Base-by-base conservation (phyloP, 352 stramenopile genomes). In the Phytopythium helicoides region DNA sequence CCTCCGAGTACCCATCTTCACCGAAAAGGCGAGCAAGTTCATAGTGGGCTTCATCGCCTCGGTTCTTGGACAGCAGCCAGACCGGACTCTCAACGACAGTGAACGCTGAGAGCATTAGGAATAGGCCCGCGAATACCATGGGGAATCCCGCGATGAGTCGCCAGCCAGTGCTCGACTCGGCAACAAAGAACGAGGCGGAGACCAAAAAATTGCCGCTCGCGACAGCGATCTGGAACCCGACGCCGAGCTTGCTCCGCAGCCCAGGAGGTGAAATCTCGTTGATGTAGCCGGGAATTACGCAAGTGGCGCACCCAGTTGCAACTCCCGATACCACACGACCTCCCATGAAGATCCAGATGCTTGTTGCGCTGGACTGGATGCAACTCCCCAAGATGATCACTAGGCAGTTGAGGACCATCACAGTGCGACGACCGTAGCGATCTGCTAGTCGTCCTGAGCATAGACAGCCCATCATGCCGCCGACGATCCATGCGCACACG, bases 401-500 rank as follows among this genome's bases (percentile, higher is more conserved):
- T 51, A 46, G 16, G 41, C 31, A 44, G 33, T 58, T 58, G 35
- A 16, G 19, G 38, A 47, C 54, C 10, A 76, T 40, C 18, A 56
- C 57, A 4, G 31, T 62, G 41, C 66, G 65, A 42, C 66, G 72
- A 18, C 72, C 69, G 22, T 62, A 73, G 9, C 28, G 25, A 31
- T 80, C 69, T 1, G 66, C 22, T 52, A 52, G 65, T 0, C 21
- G 21, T 3, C 63, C 60, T 41, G 58, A 68, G 45, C 51, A 47
- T 19, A 86, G 60, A 19, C 57, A 54, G 21, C 71, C 73, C 47
- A 77, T 31, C 56, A 73, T 73, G 25, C 64, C 73, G n/a, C 68
- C 70, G 31, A 76, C 48, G 58, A 81, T 63, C 71, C 70, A 81
- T 14, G 54, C 39, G 47, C 76, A 74, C 19, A 81, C 64, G 22